Evolutionary conservation across 2,329 filamentous ascomycete species (phyloP), one percentile per base, ranked within the genome.

Genomic region (Colletotrichum spaethianum): DNA sequence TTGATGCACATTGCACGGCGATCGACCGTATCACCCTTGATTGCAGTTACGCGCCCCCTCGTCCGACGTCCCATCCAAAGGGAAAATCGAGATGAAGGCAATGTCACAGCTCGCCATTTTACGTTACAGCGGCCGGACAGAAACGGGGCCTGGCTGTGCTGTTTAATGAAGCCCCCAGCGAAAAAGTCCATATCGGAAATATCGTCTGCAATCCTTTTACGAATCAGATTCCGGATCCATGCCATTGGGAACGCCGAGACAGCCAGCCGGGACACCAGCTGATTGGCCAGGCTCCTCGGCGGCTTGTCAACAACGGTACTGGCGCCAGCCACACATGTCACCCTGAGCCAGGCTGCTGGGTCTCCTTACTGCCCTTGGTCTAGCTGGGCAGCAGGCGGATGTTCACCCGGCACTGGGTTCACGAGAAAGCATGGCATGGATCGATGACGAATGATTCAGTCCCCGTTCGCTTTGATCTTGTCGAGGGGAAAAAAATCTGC

Each of bases 171-270:
- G 38, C 38, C 36, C 59, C 52, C 59, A 38, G 28, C 20, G n/a
- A 38, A 53, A 57, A 69, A 53, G 55, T 52, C 69, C 65, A 55
- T 72, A 69, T 72, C 65, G 69, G 69, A 72, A 59, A 63, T 69
- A 26, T 44, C 57, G 52, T 44, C 69, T 23, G 57, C 64, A 63
- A 44, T 63, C 57, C 65, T 63, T 31, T 60, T 68, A 69, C 69
- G 59, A 69, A 72, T 63, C 52, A 53, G 64, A 69, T 69, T 72
- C 59, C 69, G 59, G 59, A 69, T 59, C 69, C 69, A 69, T 72
- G 69, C 53, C 46, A 53, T 63, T 72, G 69, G 69, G 69, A 69
- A 63, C 65, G 44, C 59, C 46, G 69, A 69, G 57, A 69, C 65
- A 28, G 52, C 42, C 69, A 46, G 42, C 52, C 52, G 69, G 69